Evolutionary conservation across 2,329 filamentous ascomycete genomes (phyloP).

Genomic region (Colletotrichum endophyticum): DNA sequence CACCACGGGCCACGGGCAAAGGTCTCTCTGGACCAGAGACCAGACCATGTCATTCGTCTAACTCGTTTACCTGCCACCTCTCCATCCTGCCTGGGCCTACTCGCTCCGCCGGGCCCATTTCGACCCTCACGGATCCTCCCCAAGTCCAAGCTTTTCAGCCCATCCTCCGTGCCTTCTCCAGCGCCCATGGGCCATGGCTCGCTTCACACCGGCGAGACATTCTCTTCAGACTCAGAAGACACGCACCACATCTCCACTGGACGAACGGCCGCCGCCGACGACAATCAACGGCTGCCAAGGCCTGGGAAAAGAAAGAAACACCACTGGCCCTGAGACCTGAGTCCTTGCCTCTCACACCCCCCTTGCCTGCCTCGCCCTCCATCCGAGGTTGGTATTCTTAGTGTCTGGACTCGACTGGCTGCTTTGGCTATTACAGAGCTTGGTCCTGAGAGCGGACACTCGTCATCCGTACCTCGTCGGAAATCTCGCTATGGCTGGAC

Average conservation of each 20-base stretch:
- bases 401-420: background rate
- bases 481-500: background rate
- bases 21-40: background rate
- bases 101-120: background rate
- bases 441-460: background rate
- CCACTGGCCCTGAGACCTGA: background rate
- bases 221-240: background rate
- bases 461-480: background rate
- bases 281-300: constrained; percentile 19
- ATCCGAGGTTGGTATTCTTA: background rate
- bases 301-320: constrained; percentile 13
- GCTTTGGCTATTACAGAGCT: background rate
- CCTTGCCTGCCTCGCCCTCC: background rate
- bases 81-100: background rate
- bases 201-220: background rate
- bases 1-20: background rate
- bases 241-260: background rate
- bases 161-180: background rate
- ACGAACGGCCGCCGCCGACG: constrained; percentile 2
- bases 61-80: constrained; percentile 1
- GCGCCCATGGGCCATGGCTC: background rate
- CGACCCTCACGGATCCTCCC: constrained; percentile 3
- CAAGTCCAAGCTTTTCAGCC: constrained; percentile 9
- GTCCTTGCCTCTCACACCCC: background rate
- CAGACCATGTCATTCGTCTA: background rate